phyloP scores from a whole-genome alignment of 2,329 filamentous ascomycete genomes.

The Didymella keratinophila region DNA sequence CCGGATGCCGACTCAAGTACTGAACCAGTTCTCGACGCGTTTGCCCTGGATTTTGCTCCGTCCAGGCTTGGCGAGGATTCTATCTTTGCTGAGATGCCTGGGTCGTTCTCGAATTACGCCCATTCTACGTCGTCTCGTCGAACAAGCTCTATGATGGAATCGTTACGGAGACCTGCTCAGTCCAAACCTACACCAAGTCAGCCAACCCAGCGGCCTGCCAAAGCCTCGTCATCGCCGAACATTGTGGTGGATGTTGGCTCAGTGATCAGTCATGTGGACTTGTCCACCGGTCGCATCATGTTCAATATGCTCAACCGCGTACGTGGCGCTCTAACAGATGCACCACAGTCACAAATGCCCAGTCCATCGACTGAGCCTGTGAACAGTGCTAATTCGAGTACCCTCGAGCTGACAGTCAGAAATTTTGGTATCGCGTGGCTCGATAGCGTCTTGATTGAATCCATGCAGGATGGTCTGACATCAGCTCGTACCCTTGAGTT shows the following conservation, averaged over 20 bases:
- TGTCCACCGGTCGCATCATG: constrained; percentile 47
- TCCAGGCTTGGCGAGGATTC: constrained; percentile 47
- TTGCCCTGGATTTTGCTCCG: constrained; percentile 34
- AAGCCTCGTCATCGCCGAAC: constrained; percentile 22
- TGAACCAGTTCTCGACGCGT: constrained; percentile 24
- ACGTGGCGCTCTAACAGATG: constrained; percentile 30
- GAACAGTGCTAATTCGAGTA: constrained; percentile 8
- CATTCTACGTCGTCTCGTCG: constrained; percentile 49
- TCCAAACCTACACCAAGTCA: constrained; percentile 16
- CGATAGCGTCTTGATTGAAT: constrained; percentile 40
- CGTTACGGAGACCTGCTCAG: constrained; percentile 27
- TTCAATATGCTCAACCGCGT: constrained; percentile 41
- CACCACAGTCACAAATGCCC: constrained; percentile 10
- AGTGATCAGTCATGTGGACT: constrained; percentile 45
- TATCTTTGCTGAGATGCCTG: constrained; percentile 54
- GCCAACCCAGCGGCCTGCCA: constrained; percentile 19
- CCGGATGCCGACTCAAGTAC: constrained; percentile 8
- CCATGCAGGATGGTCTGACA: constrained; percentile 19
- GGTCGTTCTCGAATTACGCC: constrained; percentile 58
- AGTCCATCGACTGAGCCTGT: neutral
- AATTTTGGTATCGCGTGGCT: constrained; percentile 44
- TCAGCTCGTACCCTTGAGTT: constrained; percentile 28
- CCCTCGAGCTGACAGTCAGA: constrained; percentile 37
- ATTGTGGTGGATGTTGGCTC: constrained; percentile 46
- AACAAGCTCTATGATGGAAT: constrained; percentile 34